Conservation (phyloP, 139 green algal genomes). For the Coelastrella sp. region DNA sequence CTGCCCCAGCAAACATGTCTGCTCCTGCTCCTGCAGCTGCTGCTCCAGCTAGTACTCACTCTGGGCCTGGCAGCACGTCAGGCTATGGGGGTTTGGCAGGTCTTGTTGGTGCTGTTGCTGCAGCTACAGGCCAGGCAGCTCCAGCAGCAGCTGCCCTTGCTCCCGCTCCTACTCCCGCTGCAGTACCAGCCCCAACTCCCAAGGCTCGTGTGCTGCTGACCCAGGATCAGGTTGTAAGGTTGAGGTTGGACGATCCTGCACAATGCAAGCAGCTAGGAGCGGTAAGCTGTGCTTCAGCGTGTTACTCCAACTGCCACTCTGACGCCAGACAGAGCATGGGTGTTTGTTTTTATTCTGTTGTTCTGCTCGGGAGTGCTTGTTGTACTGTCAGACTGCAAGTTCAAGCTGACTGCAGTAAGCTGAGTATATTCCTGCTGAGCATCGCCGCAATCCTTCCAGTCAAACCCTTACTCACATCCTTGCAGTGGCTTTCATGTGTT, state of each 20-base stretch:
- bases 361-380: too few species aligned
- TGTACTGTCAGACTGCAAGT: too few species aligned
- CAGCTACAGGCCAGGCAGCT: background rate
- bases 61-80: slow-evolving; percentile 22
- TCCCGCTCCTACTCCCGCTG: slow-evolving; percentile 3
- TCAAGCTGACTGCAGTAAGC: too few species aligned
- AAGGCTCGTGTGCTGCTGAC: slow-evolving; percentile 42
- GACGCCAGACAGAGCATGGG: too few species aligned
- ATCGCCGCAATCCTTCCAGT: too few species aligned
- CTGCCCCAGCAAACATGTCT: background rate
- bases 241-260: slow-evolving; percentile 26
- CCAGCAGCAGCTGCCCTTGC: background rate
- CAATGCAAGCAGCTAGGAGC: slow-evolving; percentile 19
- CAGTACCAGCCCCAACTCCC: background rate
- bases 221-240: slow-evolving; percentile 34
- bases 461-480: too few species aligned
- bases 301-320: too few species aligned
- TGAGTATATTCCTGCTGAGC: too few species aligned
- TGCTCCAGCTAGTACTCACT: background rate
- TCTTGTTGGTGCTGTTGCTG: background rate
- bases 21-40: background rate
- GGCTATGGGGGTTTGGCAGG: slow-evolving; percentile 26
- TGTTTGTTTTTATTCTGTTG: too few species aligned
- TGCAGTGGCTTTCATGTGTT: too few species aligned
- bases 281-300: background rate